Evolutionary conservation across 306 rosid species (phyloP).

Genomic region (Lotus japonicus): DNA sequence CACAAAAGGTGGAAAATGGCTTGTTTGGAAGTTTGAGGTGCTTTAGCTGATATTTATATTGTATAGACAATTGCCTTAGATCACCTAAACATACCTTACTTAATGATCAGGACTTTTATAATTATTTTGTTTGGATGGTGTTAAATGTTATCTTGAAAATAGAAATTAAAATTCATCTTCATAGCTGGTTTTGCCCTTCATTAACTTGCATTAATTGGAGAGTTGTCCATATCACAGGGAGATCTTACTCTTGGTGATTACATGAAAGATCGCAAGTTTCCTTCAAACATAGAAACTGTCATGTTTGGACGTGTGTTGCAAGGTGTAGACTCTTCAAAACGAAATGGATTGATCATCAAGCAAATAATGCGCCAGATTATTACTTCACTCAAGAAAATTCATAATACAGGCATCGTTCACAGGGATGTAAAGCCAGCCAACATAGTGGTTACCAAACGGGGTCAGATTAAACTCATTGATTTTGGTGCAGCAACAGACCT

Average conservation of each 20-base stretch:
- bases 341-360: slow-evolving; percentile 86
- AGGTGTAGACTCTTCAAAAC: slow-evolving; percentile 58
- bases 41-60: slow-evolving; percentile 12
- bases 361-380: slow-evolving; percentile 88
- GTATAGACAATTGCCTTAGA: slow-evolving; percentile 1
- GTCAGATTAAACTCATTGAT: slow-evolving; percentile 85
- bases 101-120: neutral
- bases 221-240: slow-evolving; percentile 52
- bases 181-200: neutral
- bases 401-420: slow-evolving; percentile 87
- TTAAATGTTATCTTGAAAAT: slow-evolving; percentile 10
- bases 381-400: slow-evolving; percentile 81
- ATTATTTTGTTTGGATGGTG: neutral
- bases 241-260: slow-evolving; percentile 77
- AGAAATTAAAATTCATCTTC: neutral
- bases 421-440: slow-evolving; percentile 93
- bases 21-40: slow-evolving; percentile 99
- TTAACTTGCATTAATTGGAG: slow-evolving; percentile 14
- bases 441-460: slow-evolving; percentile 73
- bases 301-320: slow-evolving; percentile 88
- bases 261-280: slow-evolving; percentile 74
- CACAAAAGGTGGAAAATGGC: slow-evolving; percentile 92
- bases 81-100: slow-evolving; percentile 4
- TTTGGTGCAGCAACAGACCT: slow-evolving; percentile 96
- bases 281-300: slow-evolving; percentile 73